phyloP scores from a whole-genome alignment of 805 yeast genomes.

The Cyberlindnera mississippiensis region DNA sequence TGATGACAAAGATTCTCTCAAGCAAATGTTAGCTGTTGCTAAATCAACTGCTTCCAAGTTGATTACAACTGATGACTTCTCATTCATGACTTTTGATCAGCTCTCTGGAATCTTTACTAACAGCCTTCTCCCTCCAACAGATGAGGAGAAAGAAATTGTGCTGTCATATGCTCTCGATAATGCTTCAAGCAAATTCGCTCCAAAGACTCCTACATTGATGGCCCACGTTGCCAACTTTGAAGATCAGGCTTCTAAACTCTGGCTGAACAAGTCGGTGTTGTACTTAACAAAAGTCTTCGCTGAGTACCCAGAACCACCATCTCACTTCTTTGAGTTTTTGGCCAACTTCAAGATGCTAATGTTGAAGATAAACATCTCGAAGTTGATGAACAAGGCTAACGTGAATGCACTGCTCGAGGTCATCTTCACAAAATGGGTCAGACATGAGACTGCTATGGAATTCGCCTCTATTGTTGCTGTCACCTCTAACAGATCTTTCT shows the following conservation, averaged over 20 bases:
- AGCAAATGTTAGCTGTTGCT: slow-evolving; percentile 4
- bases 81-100: slow-evolving; percentile 29
- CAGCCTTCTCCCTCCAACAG: slow-evolving; percentile 6
- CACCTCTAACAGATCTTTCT: slow-evolving; percentile 32
- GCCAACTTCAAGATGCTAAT: slow-evolving; percentile 32
- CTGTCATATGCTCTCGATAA: slow-evolving; percentile 29
- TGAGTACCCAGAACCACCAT: slow-evolving; percentile 34
- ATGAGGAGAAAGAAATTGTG: slow-evolving; percentile 24
- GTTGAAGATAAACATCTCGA: slow-evolving; percentile 32
- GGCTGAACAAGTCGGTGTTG: slow-evolving; percentile 57
- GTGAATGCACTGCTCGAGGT: slow-evolving; percentile 66
- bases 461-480: slow-evolving; percentile 40
- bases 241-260: slow-evolving; percentile 30
- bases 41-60: slow-evolving; percentile 15
- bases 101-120: slow-evolving; percentile 27
- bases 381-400: slow-evolving; percentile 39
- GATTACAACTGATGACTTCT: slow-evolving; percentile 29
- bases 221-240: slow-evolving; percentile 5
- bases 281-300: slow-evolving; percentile 64
- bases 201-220: slow-evolving; percentile 29
- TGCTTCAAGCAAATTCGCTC: slow-evolving; percentile 28
- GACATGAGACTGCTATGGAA: slow-evolving; percentile 37
- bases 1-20: slow-evolving; percentile 1
- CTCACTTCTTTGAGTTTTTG: slow-evolving; percentile 33
- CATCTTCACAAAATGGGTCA: slow-evolving; percentile 48